A percentile compares a stretch with the other conserved stretches of the same genome.
Conservation (phyloP, 23 red algal genomes). For the Gracilaria gracilis region DNA sequence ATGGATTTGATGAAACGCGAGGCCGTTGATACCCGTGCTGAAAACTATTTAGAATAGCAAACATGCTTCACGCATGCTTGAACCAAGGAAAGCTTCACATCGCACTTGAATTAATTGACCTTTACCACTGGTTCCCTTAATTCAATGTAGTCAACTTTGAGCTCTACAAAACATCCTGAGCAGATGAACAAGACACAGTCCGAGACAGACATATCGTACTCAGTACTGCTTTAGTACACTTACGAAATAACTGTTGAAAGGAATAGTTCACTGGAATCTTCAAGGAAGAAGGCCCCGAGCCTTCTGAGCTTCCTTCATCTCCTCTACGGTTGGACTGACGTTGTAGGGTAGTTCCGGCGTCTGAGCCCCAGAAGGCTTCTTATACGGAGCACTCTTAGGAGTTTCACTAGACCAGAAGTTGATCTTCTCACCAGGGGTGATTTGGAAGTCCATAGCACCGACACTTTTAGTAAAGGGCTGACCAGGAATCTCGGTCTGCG, state of each 20-base stretch:
- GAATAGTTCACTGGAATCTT: neutral
- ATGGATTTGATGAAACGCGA: too few species aligned
- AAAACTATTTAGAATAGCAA: too few species aligned
- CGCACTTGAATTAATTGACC: too few species aligned
- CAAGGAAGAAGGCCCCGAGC: conserved; percentile 35
- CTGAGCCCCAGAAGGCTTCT: conserved; percentile 54
- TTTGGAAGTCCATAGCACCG: conserved; percentile 71
- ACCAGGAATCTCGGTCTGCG: conserved; percentile 82
- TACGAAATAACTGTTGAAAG: conserved; percentile 37
- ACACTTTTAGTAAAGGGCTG: conserved; percentile 31
- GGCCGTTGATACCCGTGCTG: too few species aligned
- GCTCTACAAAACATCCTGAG: too few species aligned
- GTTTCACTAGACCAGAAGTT: conserved; percentile 52
- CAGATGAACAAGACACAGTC: too few species aligned
- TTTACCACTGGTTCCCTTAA: too few species aligned
- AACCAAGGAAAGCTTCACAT: too few species aligned
- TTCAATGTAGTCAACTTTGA: too few species aligned
- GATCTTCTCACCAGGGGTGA: conserved; percentile 29
- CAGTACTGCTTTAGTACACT: neutral
- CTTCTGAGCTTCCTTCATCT: conserved; percentile 51
- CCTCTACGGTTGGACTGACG: conserved; percentile 38
- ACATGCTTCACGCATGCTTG: too few species aligned
- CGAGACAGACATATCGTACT: too few species aligned
- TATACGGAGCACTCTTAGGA: neutral
- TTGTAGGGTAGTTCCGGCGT: conserved; percentile 74